These are phyloP conservation scores for Rhizopus stolonifer DNA, from an alignment of 371 early-diverging fungal genomes.

Conservation along the genomic window DNA sequence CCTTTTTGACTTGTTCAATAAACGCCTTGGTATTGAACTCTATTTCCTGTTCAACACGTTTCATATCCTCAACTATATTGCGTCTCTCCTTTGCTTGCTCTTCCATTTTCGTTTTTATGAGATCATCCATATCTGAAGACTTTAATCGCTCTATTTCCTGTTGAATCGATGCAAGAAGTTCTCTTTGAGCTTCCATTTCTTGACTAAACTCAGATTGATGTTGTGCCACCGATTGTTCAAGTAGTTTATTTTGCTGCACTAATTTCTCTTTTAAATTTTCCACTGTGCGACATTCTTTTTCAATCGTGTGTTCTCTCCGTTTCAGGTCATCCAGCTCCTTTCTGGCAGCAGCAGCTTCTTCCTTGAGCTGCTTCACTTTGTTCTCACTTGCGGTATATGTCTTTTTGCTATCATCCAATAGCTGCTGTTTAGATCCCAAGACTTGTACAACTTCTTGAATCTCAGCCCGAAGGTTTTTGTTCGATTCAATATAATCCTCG, in stretches of 20 bases:
- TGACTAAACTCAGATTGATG: constrained; percentile 21
- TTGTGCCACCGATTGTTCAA: constrained; percentile 28
- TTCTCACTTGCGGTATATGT: constrained; percentile 22
- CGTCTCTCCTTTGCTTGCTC: constrained; percentile 22
- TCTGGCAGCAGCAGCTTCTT: constrained; percentile 36
- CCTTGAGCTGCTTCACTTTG: constrained; percentile 37
- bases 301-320: constrained; percentile 27
- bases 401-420: constrained; percentile 35
- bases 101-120: constrained; percentile 14
- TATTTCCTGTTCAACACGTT: constrained; percentile 13
- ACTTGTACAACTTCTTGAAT: constrained; percentile 44
- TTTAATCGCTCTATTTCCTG: constrained; percentile 14
- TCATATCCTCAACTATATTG: constrained; percentile 2
- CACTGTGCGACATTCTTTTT: constrained; percentile 26
- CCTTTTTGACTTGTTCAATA: constrained; percentile 11
- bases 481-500: constrained; percentile 35
- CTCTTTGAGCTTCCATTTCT: constrained; percentile 19
- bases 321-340: constrained; percentile 41
- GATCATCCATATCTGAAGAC: constrained; percentile 9
- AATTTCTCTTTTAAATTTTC: constrained; percentile 23
- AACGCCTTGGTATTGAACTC: constrained; percentile 15
- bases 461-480: constrained; percentile 34
- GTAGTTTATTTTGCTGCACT: constrained; percentile 19
- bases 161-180: constrained; percentile 19
- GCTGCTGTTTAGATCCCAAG: constrained; percentile 39